Conservation (phyloP, 2,329 filamentous ascomycete genomes). For the Sarocladium strictum region DNA sequence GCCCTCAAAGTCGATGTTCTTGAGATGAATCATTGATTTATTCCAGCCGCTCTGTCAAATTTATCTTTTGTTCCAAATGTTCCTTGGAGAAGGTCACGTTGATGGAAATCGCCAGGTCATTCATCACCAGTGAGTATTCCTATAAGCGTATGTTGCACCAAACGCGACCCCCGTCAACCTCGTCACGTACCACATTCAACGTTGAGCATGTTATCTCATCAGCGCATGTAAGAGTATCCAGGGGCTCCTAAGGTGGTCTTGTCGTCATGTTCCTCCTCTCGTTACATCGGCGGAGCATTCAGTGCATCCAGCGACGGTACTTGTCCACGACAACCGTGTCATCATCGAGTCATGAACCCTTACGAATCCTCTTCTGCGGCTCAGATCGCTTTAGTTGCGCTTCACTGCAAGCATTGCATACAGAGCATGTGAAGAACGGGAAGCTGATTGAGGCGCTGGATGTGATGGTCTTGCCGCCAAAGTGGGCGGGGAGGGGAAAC, state of each 20-base stretch:
- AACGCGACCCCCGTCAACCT: conserved; percentile 21
- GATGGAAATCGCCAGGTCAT: too few relatives aligned
- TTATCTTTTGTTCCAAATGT: too few relatives aligned
- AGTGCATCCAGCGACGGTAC: not conserved
- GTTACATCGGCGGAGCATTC: not conserved
- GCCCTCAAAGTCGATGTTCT: too few relatives aligned
- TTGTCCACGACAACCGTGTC: conserved; percentile 3
- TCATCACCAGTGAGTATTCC: conserved; percentile 21
- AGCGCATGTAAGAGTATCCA: not conserved
- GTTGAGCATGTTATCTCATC: conserved; percentile 8
- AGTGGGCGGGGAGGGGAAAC: conserved; percentile 68
- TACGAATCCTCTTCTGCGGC: conserved; percentile 89
- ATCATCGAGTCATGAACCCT: conserved; percentile 43
- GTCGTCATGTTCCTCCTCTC: not conserved
- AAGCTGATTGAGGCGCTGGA: conserved; percentile 68
- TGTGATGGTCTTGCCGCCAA: conserved; percentile 76
- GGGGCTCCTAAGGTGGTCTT: not conserved
- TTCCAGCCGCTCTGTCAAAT: too few relatives aligned
- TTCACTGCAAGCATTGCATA: conserved; percentile 64
- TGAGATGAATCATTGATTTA: too few relatives aligned
- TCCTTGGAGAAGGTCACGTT: too few relatives aligned
- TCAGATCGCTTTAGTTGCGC: conserved; percentile 85
- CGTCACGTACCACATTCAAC: not conserved
- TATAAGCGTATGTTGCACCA: conserved; percentile 26
- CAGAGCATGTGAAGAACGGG: conserved; percentile 47